phyloP scores from a whole-genome alignment of 1,139 yeast species.

The Suhomyces taliae region DNA sequence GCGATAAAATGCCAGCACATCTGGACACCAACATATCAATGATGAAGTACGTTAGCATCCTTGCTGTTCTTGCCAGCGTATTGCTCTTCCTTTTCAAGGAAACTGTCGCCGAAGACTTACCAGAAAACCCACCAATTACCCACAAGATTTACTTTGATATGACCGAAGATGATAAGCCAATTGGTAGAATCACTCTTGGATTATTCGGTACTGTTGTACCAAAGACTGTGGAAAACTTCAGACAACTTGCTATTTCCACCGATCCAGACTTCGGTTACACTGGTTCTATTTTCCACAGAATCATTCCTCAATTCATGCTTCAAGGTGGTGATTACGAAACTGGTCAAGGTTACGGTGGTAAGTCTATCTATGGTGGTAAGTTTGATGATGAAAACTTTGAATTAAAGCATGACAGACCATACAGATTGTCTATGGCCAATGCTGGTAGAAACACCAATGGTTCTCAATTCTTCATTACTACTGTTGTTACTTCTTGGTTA shows the following conservation, averaged over 20 bases:
- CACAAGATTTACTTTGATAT: slow-evolving; percentile 84
- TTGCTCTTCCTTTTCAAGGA: slow-evolving; percentile 23
- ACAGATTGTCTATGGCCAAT: slow-evolving; percentile 64
- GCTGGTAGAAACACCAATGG: slow-evolving; percentile 65
- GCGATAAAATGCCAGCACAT: not conserved
- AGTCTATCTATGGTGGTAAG: slow-evolving; percentile 57
- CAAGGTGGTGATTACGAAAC: slow-evolving; percentile 66
- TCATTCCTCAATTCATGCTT: slow-evolving; percentile 58
- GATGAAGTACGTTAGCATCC: slow-evolving; percentile 32
- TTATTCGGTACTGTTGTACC: slow-evolving; percentile 68
- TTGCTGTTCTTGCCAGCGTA: slow-evolving; percentile 22
- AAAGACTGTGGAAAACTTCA: slow-evolving; percentile 58
- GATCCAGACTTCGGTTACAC: slow-evolving; percentile 57
- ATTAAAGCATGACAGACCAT: slow-evolving; percentile 59
- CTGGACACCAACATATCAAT: slow-evolving; percentile 8
- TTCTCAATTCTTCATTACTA: slow-evolving; percentile 65
- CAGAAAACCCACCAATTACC: slow-evolving; percentile 61
- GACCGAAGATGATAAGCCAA: slow-evolving; percentile 69
- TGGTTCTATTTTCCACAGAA: slow-evolving; percentile 56
- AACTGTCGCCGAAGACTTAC: slow-evolving; percentile 25
- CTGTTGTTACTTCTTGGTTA: slow-evolving; percentile 62
- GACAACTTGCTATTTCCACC: slow-evolving; percentile 57
- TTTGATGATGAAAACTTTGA: slow-evolving; percentile 58
- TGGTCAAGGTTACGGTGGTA: slow-evolving; percentile 62
- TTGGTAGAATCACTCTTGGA: slow-evolving; percentile 71